phyloP scores from a whole-genome alignment of 306 rosid species.

The Quercus alba region DNA sequence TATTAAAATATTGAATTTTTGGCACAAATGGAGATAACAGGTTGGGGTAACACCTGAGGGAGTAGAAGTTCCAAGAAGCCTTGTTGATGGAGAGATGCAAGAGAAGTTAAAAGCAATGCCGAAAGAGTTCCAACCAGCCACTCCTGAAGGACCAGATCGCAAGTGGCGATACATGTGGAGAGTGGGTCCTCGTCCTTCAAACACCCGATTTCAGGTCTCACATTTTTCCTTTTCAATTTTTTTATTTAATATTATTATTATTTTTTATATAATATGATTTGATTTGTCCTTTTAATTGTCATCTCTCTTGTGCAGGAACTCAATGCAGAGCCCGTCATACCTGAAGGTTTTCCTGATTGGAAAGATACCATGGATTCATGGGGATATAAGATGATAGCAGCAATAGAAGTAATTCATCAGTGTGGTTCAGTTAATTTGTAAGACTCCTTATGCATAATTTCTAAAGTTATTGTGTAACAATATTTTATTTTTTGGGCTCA shows the following conservation, averaged over 20 bases:
- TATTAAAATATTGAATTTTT: background rate
- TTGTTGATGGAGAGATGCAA: constrained; percentile 88
- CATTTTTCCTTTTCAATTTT: background rate
- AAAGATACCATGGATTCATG: constrained; percentile 92
- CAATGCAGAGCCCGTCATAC: constrained; percentile 87
- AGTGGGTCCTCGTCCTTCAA: constrained; percentile 80
- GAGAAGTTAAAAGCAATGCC: constrained; percentile 72
- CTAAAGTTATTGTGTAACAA: background rate
- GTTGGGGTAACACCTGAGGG: constrained; percentile 95
- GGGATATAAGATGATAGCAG: constrained; percentile 90
- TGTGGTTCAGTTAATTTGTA: background rate
- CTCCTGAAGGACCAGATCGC: constrained; percentile 77
- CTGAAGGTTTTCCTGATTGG: constrained; percentile 89
- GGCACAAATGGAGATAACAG: constrained; percentile 36
- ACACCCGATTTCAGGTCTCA: constrained; percentile 76
- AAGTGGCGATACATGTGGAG: constrained; percentile 98
- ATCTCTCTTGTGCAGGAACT: constrained; percentile 57
- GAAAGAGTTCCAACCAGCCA: constrained; percentile 50
- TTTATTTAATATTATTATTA: no score
- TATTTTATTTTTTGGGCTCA: constrained; percentile 28
- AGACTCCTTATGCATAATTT: background rate
- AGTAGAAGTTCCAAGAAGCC: constrained; percentile 88
- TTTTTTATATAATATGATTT: background rate
- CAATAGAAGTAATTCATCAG: constrained; percentile 52
- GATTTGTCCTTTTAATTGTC: constrained; percentile 13